Evolutionary conservation across 352 stramenopile species (phyloP), one percentile per base, ranked within the genome.

Genomic region (Aphanomyces stellatus): DNA sequence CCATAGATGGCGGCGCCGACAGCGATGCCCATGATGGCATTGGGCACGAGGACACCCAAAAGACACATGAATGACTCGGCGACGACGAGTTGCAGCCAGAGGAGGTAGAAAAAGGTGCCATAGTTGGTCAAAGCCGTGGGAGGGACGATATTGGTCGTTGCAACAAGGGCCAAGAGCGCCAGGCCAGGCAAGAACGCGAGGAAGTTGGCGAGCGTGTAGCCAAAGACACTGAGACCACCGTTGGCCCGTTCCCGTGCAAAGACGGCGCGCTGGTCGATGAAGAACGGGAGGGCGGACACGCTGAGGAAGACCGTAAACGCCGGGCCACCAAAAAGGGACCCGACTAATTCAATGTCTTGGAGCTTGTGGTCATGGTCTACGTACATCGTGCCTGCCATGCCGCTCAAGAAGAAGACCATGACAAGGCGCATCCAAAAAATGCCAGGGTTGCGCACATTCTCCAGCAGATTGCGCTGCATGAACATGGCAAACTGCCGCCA

Each of bases 231-330:
- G 49, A 92, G 85, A 41, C 71, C 76, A 10, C 69, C 69, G 72
- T 91, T 91, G 30, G 71, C 63, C 5, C 83, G 75, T 71, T 90
- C 81, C 22, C 85, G 85, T 10, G 88, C 56, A 53, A 90, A 85
- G 53, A 89, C 85, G 22, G 68, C 71, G 53, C 81, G 72, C 64
- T 91, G 80, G 37, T 94, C 77, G 40, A 96, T 88, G 46, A 92
- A 87, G 71, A 93, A 93, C 3, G 89, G 88, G 19, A 97, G 69
- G 1, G 88, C 82, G 2, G 88, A 85, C 34, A 96, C 79, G 51
- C 77, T 88, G 87, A 96, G 95, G 71, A 93, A 95, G 37, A 92
- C 80, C 40, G 95, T 76, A 69, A 96, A 96, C 10, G 87, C 84
- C 27, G 88, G 80, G 30, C 90, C 77, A 76, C 88, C 95, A 68